Conservation (phyloP, 768 basidiomycete genomes). For the Pleurotus salmoneostramineus region DNA sequence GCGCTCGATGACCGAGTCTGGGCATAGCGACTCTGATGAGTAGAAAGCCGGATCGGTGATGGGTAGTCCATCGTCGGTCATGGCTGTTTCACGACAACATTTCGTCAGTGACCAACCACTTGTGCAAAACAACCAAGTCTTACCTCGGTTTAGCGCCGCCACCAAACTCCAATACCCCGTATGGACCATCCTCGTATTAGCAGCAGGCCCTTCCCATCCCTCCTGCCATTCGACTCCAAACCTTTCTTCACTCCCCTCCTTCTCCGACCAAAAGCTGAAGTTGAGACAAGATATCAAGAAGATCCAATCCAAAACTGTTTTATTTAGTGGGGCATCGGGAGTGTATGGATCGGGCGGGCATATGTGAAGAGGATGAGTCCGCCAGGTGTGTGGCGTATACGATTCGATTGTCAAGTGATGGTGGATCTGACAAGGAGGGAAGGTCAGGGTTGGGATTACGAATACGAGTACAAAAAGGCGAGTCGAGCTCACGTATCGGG, state of each 20-base stretch:
- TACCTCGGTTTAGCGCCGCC: constrained; percentile 81
- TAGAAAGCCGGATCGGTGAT: constrained; percentile 81
- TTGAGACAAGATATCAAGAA: constrained; percentile 85
- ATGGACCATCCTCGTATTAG: constrained; percentile 45
- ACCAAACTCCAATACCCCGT: constrained; percentile 90
- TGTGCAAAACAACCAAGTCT: background rate
- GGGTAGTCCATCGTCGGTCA: constrained; percentile 68
- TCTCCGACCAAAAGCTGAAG: constrained; percentile 88
- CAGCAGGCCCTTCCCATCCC: constrained; percentile 44
- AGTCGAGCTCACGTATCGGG: constrained; percentile 49
- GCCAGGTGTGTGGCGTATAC: constrained; percentile 81
- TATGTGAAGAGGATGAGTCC: constrained; percentile 71
- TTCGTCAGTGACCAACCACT: background rate
- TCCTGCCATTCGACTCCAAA: constrained; percentile 79
- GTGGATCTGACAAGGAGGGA: constrained; percentile 46
- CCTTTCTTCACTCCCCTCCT: constrained; percentile 50
- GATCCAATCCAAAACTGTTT: constrained; percentile 73
- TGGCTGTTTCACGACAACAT: constrained; percentile 40
- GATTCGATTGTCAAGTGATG: constrained; percentile 52
- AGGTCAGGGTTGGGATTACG: constrained; percentile 3
- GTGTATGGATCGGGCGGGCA: constrained; percentile 64
- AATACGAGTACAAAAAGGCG: constrained; percentile 2
- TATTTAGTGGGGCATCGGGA: constrained; percentile 48
- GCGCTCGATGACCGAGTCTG: constrained; percentile 63
- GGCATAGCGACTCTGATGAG: constrained; percentile 62